Evolutionary conservation across 108 stramenopile species (phyloP).

Genomic region (Poteriospumella lacustris): DNA sequence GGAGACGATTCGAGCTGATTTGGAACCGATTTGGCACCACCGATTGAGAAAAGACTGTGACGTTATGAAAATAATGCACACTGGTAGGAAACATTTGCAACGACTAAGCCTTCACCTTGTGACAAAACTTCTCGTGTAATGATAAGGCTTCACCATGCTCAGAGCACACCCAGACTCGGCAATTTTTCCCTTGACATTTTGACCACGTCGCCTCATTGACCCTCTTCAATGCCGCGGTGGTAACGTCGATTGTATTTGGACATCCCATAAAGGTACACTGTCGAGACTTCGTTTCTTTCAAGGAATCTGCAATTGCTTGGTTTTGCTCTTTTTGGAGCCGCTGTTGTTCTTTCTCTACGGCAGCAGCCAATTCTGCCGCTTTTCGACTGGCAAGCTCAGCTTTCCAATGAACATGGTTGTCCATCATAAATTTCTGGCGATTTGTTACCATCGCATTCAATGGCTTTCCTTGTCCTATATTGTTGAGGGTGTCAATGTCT

Average conservation of each 20-base stretch:
- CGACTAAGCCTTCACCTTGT: not conserved
- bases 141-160: not conserved
- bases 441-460: not conserved
- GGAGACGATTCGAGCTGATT: not conserved
- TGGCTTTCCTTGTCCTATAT: too few species aligned
- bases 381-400: slow-evolving; percentile 2
- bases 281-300: not conserved
- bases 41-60: not conserved
- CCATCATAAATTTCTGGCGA: not conserved
- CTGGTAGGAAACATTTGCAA: not conserved
- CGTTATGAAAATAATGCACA: not conserved
- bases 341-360: not conserved
- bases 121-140: not conserved
- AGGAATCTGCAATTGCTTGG: not conserved
- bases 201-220: not conserved
- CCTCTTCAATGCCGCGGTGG: not conserved
- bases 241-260: not conserved
- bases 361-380: not conserved
- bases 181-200: not conserved
- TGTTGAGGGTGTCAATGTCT: not conserved
- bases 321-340: not conserved
- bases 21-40: not conserved
- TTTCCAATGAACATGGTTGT: not conserved
- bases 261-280: not conserved
- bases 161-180: not conserved